Conservation (phyloP, 345 rosid genomes). For the Gossypium mustelinum region DNA sequence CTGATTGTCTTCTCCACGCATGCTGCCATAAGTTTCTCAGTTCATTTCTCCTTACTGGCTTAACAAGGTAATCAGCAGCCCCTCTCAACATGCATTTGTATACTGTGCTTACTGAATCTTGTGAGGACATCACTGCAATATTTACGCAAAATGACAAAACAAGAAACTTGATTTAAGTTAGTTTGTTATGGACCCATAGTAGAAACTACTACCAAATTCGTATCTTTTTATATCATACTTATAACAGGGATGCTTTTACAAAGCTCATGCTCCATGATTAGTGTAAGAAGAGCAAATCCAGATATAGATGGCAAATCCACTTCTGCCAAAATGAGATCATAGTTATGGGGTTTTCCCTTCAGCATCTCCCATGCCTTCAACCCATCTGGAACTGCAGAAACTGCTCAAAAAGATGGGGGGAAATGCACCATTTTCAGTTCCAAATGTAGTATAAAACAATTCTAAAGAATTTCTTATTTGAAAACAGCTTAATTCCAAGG, state of each 20-base stretch:
- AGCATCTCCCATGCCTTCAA: slow-evolving; percentile 94
- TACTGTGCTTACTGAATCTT: slow-evolving; percentile 78
- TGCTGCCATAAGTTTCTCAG: slow-evolving; percentile 95
- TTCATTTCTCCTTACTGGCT: slow-evolving; percentile 92
- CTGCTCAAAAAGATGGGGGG: slow-evolving; percentile 38
- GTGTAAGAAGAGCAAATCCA: slow-evolving; percentile 78
- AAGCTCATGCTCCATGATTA: slow-evolving; percentile 80
- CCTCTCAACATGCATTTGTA: slow-evolving; percentile 94
- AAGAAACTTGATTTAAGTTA: background rate
- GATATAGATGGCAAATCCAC: slow-evolving; percentile 86
- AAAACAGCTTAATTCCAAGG: too few relatives aligned
- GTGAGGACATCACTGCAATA: slow-evolving; percentile 90
- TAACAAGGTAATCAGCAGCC: slow-evolving; percentile 90
- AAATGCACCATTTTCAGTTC: slow-evolving; percentile 12
- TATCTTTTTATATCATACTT: slow-evolving; percentile 43
- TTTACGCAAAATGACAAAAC: slow-evolving; percentile 7
- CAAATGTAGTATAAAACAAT: background rate
- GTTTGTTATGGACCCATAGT: background rate
- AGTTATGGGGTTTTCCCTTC: slow-evolving; percentile 50
- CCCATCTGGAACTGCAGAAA: slow-evolving; percentile 80
- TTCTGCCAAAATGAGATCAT: slow-evolving; percentile 86
- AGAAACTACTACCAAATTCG: slow-evolving; percentile 1
- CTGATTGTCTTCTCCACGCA: slow-evolving; percentile 92
- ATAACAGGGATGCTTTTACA: slow-evolving; percentile 95
- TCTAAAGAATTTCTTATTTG: background rate